phyloP scores from a whole-genome alignment of 1,139 yeast genomes.

The Sugiyamaella pinicola region DNA sequence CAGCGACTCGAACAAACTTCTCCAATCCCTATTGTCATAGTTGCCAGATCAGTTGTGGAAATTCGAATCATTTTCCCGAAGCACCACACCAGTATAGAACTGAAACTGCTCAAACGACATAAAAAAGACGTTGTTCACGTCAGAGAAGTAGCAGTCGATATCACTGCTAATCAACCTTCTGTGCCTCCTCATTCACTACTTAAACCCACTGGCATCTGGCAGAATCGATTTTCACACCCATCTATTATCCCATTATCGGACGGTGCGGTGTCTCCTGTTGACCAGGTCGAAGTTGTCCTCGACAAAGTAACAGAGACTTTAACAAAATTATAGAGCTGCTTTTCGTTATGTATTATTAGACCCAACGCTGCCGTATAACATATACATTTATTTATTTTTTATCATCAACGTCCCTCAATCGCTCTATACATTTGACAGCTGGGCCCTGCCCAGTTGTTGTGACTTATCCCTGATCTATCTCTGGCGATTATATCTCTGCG shows the following conservation, averaged over 20 bases:
- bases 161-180: not conserved
- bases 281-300: slow-evolving; percentile 26
- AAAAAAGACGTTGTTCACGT: slow-evolving; percentile 22
- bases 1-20: slow-evolving; percentile 24
- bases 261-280: slow-evolving; percentile 36
- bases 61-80: slow-evolving; percentile 24
- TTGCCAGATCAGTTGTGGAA: slow-evolving; percentile 25
- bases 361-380: not conserved
- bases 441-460: slow-evolving; percentile 11
- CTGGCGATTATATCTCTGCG: too few species aligned
- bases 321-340: not conserved
- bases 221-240: slow-evolving; percentile 24
- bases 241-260: slow-evolving; percentile 35
- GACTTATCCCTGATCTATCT: too few species aligned
- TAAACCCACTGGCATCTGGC: slow-evolving; percentile 22
- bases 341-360: slow-evolving; percentile 3
- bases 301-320: slow-evolving; percentile 10
- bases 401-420: too few species aligned
- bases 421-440: slow-evolving; percentile 1
- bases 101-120: slow-evolving; percentile 17
- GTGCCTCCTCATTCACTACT: slow-evolving; percentile 4
- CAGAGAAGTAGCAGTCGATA: slow-evolving; percentile 14
- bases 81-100: slow-evolving; percentile 20
- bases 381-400: slow-evolving; percentile 3
- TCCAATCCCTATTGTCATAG: slow-evolving; percentile 20